A percentile compares a stretch with the other conserved stretches of the same genome.
These are phyloP conservation scores for Diaporthe humulicola DNA, from an alignment of 2,329 filamentous ascomycete species.

Conservation along the genomic window DNA sequence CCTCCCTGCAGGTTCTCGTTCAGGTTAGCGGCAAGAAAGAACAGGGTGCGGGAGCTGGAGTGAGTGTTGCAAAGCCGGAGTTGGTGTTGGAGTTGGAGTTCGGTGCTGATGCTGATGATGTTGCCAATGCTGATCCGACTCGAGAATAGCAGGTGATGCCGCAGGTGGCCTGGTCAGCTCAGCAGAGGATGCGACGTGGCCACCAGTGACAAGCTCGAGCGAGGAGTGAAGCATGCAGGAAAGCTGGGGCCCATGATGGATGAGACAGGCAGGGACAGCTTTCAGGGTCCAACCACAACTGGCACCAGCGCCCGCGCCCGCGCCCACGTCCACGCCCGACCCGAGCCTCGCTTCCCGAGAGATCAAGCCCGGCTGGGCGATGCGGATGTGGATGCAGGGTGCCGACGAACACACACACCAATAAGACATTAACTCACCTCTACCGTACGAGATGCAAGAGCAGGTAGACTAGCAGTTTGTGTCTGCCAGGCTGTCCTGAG, in stretches of 20 bases:
- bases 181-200: conserved; percentile 12
- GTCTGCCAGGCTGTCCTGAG: background rate
- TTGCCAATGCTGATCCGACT: conserved; percentile 8
- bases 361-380: conserved; percentile 15
- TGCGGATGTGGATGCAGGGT: conserved; percentile 10
- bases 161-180: conserved; percentile 25
- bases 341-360: conserved; percentile 18
- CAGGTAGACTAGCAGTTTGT: background rate
- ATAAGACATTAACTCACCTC: conserved; percentile 22
- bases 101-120: conserved; percentile 25
- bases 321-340: conserved; percentile 4
- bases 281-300: conserved; percentile 30
- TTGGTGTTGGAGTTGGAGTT: background rate
- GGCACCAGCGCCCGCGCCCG: background rate
- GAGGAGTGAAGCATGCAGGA: conserved; percentile 3
- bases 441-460: background rate
- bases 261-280: conserved; percentile 1
- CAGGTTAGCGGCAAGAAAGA: conserved; percentile 36
- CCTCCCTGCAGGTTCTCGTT: conserved; percentile 24
- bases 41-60: conserved; percentile 2
- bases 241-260: conserved; percentile 9
- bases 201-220: background rate
- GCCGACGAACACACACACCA: background rate
- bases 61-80: background rate
- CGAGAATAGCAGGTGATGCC: conserved; percentile 4